Conservation (phyloP, 805 yeast genomes). For the Suhomyces vadensis region DNA sequence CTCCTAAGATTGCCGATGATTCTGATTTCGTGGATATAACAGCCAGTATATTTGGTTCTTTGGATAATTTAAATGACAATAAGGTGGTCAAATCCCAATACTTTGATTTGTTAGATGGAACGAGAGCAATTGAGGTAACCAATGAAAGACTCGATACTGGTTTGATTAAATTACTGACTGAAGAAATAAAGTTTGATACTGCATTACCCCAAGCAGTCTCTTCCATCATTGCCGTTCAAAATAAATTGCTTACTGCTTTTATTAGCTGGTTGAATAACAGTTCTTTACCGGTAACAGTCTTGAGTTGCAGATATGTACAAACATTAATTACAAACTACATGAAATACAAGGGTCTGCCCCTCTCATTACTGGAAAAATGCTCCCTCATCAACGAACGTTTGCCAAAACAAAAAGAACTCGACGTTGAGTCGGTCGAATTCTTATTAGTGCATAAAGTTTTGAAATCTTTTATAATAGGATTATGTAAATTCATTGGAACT, state of each 20-base stretch:
- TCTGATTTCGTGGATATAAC: constrained; percentile 55
- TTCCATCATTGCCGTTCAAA: constrained; percentile 51
- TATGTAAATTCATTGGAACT: constrained; percentile 54
- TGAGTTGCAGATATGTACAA: constrained; percentile 75
- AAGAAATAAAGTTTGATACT: constrained; percentile 51
- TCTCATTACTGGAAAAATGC: constrained; percentile 6
- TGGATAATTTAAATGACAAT: constrained; percentile 45
- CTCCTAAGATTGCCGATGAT: constrained; percentile 2
- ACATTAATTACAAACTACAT: constrained; percentile 36
- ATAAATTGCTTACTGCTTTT: constrained; percentile 52
- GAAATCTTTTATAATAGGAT: constrained; percentile 51
- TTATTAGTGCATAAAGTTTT: constrained; percentile 51
- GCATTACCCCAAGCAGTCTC: constrained; percentile 27
- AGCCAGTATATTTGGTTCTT: constrained; percentile 42
- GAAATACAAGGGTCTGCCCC: not conserved
- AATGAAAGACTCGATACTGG: constrained; percentile 80
- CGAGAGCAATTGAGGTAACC: constrained; percentile 80
- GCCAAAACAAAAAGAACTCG: not conserved
- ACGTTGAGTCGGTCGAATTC: constrained; percentile 17
- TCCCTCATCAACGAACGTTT: constrained; percentile 7
- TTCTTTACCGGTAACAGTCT: constrained; percentile 71
- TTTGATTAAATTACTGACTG: constrained; percentile 46
- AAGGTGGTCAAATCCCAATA: constrained; percentile 57
- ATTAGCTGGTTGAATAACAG: constrained; percentile 78
- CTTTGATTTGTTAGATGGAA: constrained; percentile 77